These are phyloP conservation scores for Exophiala alcalophila DNA, from an alignment of 2,329 filamentous ascomycete species.

Conservation along the genomic window DNA sequence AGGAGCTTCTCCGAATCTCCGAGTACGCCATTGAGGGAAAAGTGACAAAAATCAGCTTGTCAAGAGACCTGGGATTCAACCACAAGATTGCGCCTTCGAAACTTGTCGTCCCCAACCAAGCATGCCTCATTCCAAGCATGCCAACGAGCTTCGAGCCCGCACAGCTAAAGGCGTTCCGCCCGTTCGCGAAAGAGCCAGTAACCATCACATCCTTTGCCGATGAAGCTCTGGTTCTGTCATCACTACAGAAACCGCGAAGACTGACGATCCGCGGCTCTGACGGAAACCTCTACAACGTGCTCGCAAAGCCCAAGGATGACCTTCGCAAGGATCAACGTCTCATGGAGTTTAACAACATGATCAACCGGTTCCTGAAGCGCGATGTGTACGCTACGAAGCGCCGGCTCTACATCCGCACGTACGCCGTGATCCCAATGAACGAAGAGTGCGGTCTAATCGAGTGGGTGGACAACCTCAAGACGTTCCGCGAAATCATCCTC, in stretches of 20 bases:
- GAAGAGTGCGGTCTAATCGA: slow-evolving; percentile 98
- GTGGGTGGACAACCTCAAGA: slow-evolving; percentile 96
- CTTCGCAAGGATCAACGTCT: slow-evolving; percentile 94
- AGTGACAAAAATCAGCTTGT: slow-evolving; percentile 70
- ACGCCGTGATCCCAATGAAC: slow-evolving; percentile 92
- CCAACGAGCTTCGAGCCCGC: slow-evolving; percentile 69
- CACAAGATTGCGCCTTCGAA: slow-evolving; percentile 76
- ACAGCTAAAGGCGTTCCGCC: slow-evolving; percentile 68
- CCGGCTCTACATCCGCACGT: slow-evolving; percentile 92
- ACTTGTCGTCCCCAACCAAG: slow-evolving; percentile 85
- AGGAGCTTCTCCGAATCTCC: slow-evolving; percentile 76
- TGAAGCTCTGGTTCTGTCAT: slow-evolving; percentile 84
- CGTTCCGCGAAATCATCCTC: slow-evolving; percentile 85
- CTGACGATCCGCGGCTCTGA: slow-evolving; percentile 86
- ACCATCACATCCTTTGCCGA: slow-evolving; percentile 78
- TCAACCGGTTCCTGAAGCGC: slow-evolving; percentile 88
- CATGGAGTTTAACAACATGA: slow-evolving; percentile 99
- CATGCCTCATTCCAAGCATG: slow-evolving; percentile 75
- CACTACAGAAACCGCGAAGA: slow-evolving; percentile 86
- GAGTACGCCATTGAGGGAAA: slow-evolving; percentile 73
- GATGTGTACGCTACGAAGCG: slow-evolving; percentile 87
- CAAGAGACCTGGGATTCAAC: slow-evolving; percentile 76
- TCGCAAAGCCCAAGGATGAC: slow-evolving; percentile 98
- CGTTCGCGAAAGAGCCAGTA: slow-evolving; percentile 82
- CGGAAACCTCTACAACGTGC: slow-evolving; percentile 79